These are phyloP conservation scores for Tuber borchii DNA, from an alignment of 495 filamentous ascomycete genomes.

Conservation along the genomic window DNA sequence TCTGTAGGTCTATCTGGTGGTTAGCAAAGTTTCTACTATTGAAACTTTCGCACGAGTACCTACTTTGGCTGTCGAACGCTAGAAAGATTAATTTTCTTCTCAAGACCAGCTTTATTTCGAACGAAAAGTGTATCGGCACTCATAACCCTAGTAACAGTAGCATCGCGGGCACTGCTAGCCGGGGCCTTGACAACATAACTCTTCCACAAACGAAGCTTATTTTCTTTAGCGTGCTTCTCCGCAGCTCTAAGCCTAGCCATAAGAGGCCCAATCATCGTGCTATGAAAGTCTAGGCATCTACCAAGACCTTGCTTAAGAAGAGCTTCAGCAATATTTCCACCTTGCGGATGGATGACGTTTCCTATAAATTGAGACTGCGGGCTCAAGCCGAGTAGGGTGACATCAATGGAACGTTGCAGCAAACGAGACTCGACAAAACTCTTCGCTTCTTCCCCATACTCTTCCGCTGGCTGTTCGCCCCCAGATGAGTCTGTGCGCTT, in stretches of 20 bases:
- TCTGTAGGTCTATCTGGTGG: conserved; percentile 52
- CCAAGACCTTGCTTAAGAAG: conserved; percentile 81
- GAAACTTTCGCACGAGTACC: neutral
- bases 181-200: conserved; percentile 59
- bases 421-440: conserved; percentile 78
- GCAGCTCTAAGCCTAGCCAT: conserved; percentile 82
- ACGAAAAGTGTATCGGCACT: conserved; percentile 85
- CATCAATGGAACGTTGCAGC: conserved; percentile 74
- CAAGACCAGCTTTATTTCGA: conserved; percentile 69
- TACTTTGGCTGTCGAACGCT: conserved; percentile 83
- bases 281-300: conserved; percentile 89
- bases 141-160: conserved; percentile 73
- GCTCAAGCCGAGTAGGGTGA: conserved; percentile 75
- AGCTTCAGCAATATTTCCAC: conserved; percentile 81
- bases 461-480: conserved; percentile 74
- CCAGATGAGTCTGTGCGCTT: conserved; percentile 72
- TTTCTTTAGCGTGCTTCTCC: conserved; percentile 74
- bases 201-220: conserved; percentile 68
- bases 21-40: conserved; percentile 5
- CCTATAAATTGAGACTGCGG: conserved; percentile 79
- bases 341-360: conserved; percentile 64
- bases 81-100: conserved; percentile 86
- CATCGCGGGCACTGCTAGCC: conserved; percentile 57
- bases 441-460: conserved; percentile 77
- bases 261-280: conserved; percentile 71